Conservation (phyloP, 1,284 basidiomycete genomes). For the Irpex sp. region DNA sequence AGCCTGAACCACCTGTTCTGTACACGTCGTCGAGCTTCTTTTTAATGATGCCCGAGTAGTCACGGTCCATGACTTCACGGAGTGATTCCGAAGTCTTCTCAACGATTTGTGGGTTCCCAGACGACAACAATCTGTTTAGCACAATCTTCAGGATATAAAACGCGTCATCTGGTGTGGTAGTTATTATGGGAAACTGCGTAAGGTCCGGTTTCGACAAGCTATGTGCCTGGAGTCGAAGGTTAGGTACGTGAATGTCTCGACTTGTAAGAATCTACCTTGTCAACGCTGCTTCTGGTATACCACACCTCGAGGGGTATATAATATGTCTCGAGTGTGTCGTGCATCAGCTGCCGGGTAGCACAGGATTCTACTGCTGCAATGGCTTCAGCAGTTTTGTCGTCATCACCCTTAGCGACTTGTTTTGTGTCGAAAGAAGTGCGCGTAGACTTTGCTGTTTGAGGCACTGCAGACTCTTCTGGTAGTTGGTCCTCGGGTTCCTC, state of each 20-base stretch:
- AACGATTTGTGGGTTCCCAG: constrained; percentile 60
- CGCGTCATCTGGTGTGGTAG: constrained; percentile 85
- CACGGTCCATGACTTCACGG: constrained; percentile 70
- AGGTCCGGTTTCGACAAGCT: constrained; percentile 62
- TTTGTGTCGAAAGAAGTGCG: constrained; percentile 7
- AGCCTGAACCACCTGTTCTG: constrained; percentile 41
- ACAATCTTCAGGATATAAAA: constrained; percentile 92
- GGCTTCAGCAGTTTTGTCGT: constrained; percentile 11
- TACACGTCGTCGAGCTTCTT: constrained; percentile 88
- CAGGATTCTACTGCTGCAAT: constrained; percentile 44
- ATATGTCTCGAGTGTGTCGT: constrained; percentile 65
- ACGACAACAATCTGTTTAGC: constrained; percentile 67
- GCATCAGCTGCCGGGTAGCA: constrained; percentile 55
- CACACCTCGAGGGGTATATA: constrained; percentile 90
- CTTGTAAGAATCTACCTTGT: constrained; percentile 54
- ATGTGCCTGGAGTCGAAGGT: constrained; percentile 50
- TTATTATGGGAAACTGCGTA: constrained; percentile 53
- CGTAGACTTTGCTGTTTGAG: background rate
- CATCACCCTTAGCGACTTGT: background rate
- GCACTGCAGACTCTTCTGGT: background rate
- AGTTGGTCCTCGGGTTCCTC: constrained; percentile 3
- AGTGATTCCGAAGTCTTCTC: constrained; percentile 57
- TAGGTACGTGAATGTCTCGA: background rate
- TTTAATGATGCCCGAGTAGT: constrained; percentile 75
- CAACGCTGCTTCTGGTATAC: constrained; percentile 85